Evolutionary conservation across 805 yeast genomes (phyloP), one percentile per base, ranked within the genome.

Genomic region (Saturnispora silvae): DNA sequence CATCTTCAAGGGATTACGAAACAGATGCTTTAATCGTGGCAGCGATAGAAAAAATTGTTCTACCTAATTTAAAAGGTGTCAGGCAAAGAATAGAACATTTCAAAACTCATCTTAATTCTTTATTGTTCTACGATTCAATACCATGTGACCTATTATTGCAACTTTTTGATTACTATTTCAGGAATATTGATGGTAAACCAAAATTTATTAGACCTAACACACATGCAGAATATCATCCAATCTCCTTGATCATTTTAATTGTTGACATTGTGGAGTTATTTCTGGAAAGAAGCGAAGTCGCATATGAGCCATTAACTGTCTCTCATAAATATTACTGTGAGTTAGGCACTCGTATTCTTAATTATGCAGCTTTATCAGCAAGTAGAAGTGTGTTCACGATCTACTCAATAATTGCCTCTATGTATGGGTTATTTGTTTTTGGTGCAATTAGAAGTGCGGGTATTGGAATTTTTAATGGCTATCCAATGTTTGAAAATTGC

Each of bases 391-490:
- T 37, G 1, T 38, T 39, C n/a, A 18, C 40, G 1, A 22, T 45
- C 9, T 31, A 39, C 16, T 23, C 46, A 3, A 28, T 45, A 16
- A 22, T 45, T 4, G 29, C 33, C 15, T 33, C 42, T 1, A 36
- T 41, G 6, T n/a, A 39, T 10, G 25, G 41, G 7, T 30, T 40
- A 19, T 36, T 43, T 42, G 33, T 39, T 5, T 45, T 41, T 33
- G 43, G 41, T 4, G 44, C 40, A 19, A 36, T 37, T n/a, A 34
- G 31, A 31, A 38, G 45, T 20, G 23, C 32, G 14, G 46, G 46
- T 7, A 18, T 43, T 4, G 31, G 18, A 18, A 31, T 32, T 20
- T 32, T 33, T 17, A 42, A 46, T 24, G 14, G 41, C 6, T 37
- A 40, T 8, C 43, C 46, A 10, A 10, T 40, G 5, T 45, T 43